A percentile compares a stretch with the other conserved stretches of the same genome.
These are phyloP conservation scores for Thelonectria rubi DNA, from an alignment of 2,329 filamentous ascomycete genomes.

Conservation along the genomic window DNA sequence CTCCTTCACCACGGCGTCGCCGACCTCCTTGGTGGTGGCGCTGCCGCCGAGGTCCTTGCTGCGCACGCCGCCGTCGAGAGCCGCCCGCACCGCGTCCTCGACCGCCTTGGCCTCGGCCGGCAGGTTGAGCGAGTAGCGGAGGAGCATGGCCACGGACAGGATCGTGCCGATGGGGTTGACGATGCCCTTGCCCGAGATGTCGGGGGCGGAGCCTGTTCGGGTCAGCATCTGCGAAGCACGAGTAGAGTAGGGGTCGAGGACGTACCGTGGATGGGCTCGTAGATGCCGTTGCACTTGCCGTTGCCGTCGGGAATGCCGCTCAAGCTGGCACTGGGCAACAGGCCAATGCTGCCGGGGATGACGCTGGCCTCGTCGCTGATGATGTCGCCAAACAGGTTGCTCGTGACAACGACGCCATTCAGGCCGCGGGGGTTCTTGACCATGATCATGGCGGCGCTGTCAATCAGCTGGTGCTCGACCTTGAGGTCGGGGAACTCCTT, in stretches of 20 bases:
- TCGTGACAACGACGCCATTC: conserved; percentile 91
- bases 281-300: conserved; percentile 89
- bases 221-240: conserved; percentile 8
- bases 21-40: conserved; percentile 74
- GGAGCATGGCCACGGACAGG: conserved; percentile 93
- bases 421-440: conserved; percentile 89
- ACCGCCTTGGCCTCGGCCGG: conserved; percentile 80
- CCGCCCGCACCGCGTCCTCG: conserved; percentile 81
- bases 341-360: conserved; percentile 88
- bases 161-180: conserved; percentile 92
- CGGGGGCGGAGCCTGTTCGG: conserved; percentile 35
- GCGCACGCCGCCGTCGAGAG: conserved; percentile 79
- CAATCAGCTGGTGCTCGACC: conserved; percentile 89
- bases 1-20: conserved; percentile 80
- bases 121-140: conserved; percentile 88
- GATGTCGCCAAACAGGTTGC: conserved; percentile 96
- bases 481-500: conserved; percentile 89
- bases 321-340: conserved; percentile 88
- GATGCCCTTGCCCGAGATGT: conserved; percentile 90
- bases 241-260: conserved; percentile 1
- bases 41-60: conserved; percentile 88
- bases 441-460: conserved; percentile 97
- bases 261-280: conserved; percentile 94
- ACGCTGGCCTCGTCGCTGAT: conserved; percentile 95
- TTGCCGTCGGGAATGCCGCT: conserved; percentile 87